Evolutionary conservation across 257 asterid genomes (phyloP).

Genomic region (Nicotiana tabacum): DNA sequence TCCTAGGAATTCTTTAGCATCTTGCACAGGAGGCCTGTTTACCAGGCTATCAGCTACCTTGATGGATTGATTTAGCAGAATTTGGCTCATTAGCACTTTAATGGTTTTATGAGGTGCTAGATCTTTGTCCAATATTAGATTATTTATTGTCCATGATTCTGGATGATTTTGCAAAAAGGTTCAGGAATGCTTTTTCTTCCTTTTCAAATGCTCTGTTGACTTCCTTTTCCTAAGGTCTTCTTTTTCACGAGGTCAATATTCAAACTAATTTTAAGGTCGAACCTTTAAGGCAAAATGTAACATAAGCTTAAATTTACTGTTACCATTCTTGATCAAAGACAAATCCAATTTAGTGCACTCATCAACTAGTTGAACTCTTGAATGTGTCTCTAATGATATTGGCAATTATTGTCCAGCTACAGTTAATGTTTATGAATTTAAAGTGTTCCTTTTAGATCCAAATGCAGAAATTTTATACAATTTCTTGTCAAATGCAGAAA

Average conservation of each 20-base stretch:
- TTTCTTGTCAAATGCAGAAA: constrained; percentile 57
- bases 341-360: background rate
- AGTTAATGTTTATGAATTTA: constrained; percentile 1
- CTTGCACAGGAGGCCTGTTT: background rate
- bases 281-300: background rate
- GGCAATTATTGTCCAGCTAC: background rate
- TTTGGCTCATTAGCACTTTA: background rate
- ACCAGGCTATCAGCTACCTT: background rate
- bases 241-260: background rate
- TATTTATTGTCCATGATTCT: background rate
- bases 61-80: background rate
- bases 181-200: background rate
- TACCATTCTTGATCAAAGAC: constrained; percentile 3
- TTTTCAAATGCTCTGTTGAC: background rate
- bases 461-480: constrained; percentile 8
- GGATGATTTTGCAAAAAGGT: background rate
- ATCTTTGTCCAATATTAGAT: background rate
- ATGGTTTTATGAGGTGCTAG: background rate
- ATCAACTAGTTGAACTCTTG: background rate
- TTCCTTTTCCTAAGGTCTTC: background rate
- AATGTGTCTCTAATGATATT: background rate
- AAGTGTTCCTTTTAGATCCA: constrained; percentile 13
- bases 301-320: background rate
- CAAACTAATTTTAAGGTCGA: constrained; percentile 1
- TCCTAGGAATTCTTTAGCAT: background rate